A percentile compares a stretch with the other conserved stretches of the same genome.
phyloP scores from a whole-genome alignment of 140 eudicot genomes.

The Eryngium alpinum region DNA sequence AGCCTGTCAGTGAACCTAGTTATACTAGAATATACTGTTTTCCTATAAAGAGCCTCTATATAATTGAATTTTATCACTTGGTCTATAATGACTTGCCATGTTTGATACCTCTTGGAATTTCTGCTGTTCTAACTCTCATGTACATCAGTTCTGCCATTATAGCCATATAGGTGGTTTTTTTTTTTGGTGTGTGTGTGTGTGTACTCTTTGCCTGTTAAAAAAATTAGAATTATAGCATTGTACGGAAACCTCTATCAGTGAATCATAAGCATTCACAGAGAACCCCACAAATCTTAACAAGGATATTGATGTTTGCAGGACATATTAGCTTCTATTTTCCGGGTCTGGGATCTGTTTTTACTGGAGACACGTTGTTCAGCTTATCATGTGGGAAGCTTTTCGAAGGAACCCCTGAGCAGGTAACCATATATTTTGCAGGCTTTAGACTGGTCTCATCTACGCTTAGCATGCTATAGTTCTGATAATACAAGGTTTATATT shows the following conservation, averaged over 20 bases:
- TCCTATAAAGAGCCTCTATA: background rate
- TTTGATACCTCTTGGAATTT: background rate
- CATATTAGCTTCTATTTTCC: slow-evolving; percentile 89
- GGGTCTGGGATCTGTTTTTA: slow-evolving; percentile 66
- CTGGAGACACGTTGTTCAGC: slow-evolving; percentile 90
- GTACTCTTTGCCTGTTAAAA: background rate
- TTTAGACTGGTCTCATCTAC: too few species aligned
- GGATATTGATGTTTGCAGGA: slow-evolving; percentile 44
- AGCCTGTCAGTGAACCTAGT: background rate
- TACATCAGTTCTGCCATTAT: background rate
- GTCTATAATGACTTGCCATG: background rate
- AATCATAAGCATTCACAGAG: too few species aligned
- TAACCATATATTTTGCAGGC: slow-evolving; percentile 18
- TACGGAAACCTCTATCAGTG: background rate
- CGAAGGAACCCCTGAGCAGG: slow-evolving; percentile 97
- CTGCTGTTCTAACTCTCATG: background rate
- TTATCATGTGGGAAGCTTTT: slow-evolving; percentile 94
- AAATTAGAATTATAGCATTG: background rate
- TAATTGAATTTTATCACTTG: background rate
- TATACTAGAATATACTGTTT: background rate
- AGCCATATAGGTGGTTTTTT: too few species aligned
- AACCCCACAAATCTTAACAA: slow-evolving; percentile 1
- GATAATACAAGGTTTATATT: too few species aligned
- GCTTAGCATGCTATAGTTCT: too few species aligned
- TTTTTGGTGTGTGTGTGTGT: too few species aligned